Evolutionary conservation across 345 rosid species (phyloP).

Genomic region (Melaleuca quinquenervia): DNA sequence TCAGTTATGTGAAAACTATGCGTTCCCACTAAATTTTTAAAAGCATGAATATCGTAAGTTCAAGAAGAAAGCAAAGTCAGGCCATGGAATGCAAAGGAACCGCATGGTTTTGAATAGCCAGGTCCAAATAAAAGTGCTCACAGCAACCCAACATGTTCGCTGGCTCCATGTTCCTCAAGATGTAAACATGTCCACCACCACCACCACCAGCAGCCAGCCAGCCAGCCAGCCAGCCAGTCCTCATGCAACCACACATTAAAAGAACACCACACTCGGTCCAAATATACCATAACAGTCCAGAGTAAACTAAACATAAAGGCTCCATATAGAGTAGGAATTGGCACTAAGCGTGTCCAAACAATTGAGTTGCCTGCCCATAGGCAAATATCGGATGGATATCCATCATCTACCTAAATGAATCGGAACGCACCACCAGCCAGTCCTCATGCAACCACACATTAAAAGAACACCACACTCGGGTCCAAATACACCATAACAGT

Average conservation of each 20-base stretch:
- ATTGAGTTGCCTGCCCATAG: not conserved
- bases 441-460: not conserved
- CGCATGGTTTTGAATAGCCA: not conserved
- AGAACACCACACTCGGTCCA: not conserved
- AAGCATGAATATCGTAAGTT: not conserved
- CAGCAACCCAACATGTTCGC: not conserved
- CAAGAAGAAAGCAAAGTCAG: not conserved
- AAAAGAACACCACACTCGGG: not conserved
- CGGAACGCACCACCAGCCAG: constrained; percentile 26
- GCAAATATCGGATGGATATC: not conserved
- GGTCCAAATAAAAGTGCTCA: not conserved
- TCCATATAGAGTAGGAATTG: not conserved
- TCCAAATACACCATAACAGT: not conserved
- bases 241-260: not conserved
- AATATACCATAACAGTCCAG: not conserved
- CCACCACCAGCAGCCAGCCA: no score
- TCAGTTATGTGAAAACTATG: not conserved
- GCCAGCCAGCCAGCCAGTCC: not conserved
- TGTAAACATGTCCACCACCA: not conserved
- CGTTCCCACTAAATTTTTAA: not conserved
- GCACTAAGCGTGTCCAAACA: not conserved
- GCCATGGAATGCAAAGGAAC: not conserved
- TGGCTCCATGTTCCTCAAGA: not conserved
- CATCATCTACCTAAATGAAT: constrained; percentile 53
- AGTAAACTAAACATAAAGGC: not conserved